Evolutionary conservation across 768 basidiomycete genomes (phyloP).

Genomic region (Tricholomella constricta): DNA sequence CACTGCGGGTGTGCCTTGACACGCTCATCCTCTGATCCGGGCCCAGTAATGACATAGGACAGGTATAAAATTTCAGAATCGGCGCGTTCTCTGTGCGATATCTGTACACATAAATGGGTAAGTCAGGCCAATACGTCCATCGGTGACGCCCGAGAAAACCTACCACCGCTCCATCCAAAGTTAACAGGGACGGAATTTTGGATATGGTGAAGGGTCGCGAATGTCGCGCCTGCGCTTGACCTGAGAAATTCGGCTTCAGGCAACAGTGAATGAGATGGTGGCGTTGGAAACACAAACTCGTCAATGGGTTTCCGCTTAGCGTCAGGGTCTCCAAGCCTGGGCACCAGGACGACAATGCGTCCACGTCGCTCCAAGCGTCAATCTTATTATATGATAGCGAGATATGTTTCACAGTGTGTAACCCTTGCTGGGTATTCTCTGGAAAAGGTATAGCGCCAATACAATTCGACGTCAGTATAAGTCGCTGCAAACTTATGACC

Average conservation of each 20-base stretch:
- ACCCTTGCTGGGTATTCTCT: slow-evolving; percentile 20
- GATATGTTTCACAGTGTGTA: slow-evolving; percentile 53
- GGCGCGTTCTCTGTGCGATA: slow-evolving; percentile 67
- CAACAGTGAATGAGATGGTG: slow-evolving; percentile 2
- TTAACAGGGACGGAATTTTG: slow-evolving; percentile 59
- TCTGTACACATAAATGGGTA: slow-evolving; percentile 40
- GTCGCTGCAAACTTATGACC: slow-evolving; percentile 56
- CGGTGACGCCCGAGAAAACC: slow-evolving; percentile 26
- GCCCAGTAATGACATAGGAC: slow-evolving; percentile 56
- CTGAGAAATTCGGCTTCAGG: slow-evolving; percentile 28
- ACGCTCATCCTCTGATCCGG: slow-evolving; percentile 44
- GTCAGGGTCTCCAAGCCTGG: slow-evolving; percentile 64
- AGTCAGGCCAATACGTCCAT: slow-evolving; percentile 4
- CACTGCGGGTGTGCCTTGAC: slow-evolving; percentile 63
- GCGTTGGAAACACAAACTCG: slow-evolving; percentile 42
- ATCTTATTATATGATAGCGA: slow-evolving; percentile 66
- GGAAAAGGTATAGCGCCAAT: slow-evolving; percentile 53
- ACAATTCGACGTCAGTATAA: slow-evolving; percentile 67
- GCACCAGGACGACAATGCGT: slow-evolving; percentile 68
- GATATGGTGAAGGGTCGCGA: slow-evolving; percentile 67
- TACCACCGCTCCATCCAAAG: slow-evolving; percentile 67
- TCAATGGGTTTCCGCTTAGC: slow-evolving; percentile 64
- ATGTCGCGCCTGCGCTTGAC: slow-evolving; percentile 36
- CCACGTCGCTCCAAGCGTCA: slow-evolving; percentile 59
- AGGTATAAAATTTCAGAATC: slow-evolving; percentile 87